Evolutionary conservation across 2,329 filamentous ascomycete genomes (phyloP).

Genomic region (Talaromyces sp.): DNA sequence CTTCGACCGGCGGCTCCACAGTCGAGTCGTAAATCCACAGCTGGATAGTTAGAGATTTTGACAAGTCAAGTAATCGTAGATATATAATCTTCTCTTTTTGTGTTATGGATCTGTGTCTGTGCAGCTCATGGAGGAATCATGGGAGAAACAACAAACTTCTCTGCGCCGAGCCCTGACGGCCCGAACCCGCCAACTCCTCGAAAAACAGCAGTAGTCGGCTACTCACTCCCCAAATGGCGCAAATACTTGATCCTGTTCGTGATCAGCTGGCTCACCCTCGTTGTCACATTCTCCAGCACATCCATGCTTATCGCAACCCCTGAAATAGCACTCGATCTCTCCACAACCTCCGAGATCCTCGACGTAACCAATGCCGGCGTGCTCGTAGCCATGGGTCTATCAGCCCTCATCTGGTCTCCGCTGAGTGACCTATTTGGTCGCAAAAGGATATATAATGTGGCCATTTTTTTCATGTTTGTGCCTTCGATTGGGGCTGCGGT

Average conservation of each 20-base stretch:
- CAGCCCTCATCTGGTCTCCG: constrained; percentile 37
- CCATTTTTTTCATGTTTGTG: constrained; percentile 30
- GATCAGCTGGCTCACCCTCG: constrained; percentile 42
- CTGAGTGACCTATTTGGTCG: constrained; percentile 28
- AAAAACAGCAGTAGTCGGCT: not conserved
- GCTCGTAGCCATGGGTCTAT: constrained; percentile 38
- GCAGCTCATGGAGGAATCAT: not conserved
- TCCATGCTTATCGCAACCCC: constrained; percentile 39
- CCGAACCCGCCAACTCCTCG: not conserved
- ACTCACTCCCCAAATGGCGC: constrained; percentile 29
- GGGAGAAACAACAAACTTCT: not conserved
- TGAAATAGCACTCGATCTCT: constrained; percentile 40
- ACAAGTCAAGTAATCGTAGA: not conserved
- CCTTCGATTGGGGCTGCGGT: constrained; percentile 33
- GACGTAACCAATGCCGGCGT: constrained; percentile 39
- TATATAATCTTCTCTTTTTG: not conserved
- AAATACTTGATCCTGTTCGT: constrained; percentile 43
- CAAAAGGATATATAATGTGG: constrained; percentile 31
- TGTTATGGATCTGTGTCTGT: not conserved
- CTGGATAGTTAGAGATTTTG: not conserved
- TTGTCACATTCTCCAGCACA: constrained; percentile 43
- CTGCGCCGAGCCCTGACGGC: not conserved
- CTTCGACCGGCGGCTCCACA: not conserved
- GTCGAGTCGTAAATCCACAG: not conserved
- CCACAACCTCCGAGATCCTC: constrained; percentile 33